These are phyloP conservation scores for Trichoderma sp. DNA, from an alignment of 2,329 filamentous ascomycete species.

Conservation along the genomic window DNA sequence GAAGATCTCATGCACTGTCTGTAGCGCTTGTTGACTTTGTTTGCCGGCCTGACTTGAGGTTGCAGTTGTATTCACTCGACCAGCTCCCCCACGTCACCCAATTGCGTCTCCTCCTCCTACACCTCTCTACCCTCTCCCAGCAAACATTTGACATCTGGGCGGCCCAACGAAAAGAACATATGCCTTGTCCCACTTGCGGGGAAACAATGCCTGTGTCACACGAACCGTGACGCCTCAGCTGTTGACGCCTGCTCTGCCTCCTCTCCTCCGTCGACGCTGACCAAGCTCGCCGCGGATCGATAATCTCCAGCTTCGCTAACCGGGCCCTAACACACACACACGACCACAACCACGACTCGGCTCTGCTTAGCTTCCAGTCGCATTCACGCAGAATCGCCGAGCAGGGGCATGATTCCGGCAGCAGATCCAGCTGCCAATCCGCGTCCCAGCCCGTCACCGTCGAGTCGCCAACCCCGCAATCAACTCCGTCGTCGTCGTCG, in stretches of 20 bases:
- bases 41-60: too few species aligned
- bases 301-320: neutral
- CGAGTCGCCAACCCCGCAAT: constrained; percentile 5
- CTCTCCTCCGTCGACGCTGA: neutral
- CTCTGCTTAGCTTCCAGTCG: too few species aligned
- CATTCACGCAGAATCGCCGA: neutral
- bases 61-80: too few species aligned
- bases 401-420: neutral
- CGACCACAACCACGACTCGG: too few species aligned
- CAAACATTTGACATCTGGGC: neutral
- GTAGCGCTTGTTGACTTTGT: too few species aligned
- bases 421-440: neutral
- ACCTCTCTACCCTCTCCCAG: neutral
- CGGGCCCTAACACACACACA: too few species aligned
- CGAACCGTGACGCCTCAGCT: constrained; percentile 19
- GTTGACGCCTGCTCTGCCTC: constrained; percentile 9
- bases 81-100: constrained; percentile 12
- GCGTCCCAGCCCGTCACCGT: neutral
- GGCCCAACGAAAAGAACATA: neutral
- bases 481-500: neutral
- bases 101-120: constrained; percentile 15
- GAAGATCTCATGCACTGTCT: too few species aligned
- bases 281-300: constrained; percentile 4
- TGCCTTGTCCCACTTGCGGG: neutral
- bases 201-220: neutral